Conservation (phyloP, 805 yeast species). For the Brettanomyces nanus region DNA sequence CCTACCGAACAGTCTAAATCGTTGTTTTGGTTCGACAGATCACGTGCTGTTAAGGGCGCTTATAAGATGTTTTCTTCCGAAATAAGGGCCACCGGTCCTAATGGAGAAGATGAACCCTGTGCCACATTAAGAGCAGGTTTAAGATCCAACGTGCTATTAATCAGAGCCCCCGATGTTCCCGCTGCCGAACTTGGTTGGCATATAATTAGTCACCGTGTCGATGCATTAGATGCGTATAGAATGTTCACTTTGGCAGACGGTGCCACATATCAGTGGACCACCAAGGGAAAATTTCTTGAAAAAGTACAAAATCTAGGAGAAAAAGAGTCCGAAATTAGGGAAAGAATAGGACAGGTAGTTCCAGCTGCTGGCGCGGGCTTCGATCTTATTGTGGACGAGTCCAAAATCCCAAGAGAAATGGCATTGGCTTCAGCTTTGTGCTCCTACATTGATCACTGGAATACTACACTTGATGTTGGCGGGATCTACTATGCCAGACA, state of each 20-base stretch:
- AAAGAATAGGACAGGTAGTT: constrained; percentile 50
- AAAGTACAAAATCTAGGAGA: constrained; percentile 52
- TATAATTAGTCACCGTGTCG: constrained; percentile 49
- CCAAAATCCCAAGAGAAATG: constrained; percentile 47
- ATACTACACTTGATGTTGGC: constrained; percentile 51
- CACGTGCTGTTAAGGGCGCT: constrained; percentile 62
- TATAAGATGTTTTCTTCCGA: constrained; percentile 45
- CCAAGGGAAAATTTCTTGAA: constrained; percentile 49
- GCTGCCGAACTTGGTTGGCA: constrained; percentile 59
- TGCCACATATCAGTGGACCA: constrained; percentile 56
- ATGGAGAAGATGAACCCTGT: constrained; percentile 48
- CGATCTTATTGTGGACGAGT: constrained; percentile 44
- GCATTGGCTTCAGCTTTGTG: constrained; percentile 54
- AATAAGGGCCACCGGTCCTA: constrained; percentile 33
- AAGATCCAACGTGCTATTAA: constrained; percentile 48
- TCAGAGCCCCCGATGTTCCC: constrained; percentile 41
- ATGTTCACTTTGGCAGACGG: constrained; percentile 57
- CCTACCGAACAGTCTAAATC: constrained; percentile 35
- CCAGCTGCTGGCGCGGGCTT: constrained; percentile 50
- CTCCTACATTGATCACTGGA: constrained; percentile 62
- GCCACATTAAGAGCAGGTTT: constrained; percentile 55
- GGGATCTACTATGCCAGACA: constrained; percentile 54
- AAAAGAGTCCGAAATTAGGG: constrained; percentile 55
- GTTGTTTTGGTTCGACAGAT: constrained; percentile 46
- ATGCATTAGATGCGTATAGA: constrained; percentile 53